Evolutionary conservation across 257 asterid species (phyloP), one percentile per base, ranked within the genome.

Genomic region (Euphrasia confusa): DNA sequence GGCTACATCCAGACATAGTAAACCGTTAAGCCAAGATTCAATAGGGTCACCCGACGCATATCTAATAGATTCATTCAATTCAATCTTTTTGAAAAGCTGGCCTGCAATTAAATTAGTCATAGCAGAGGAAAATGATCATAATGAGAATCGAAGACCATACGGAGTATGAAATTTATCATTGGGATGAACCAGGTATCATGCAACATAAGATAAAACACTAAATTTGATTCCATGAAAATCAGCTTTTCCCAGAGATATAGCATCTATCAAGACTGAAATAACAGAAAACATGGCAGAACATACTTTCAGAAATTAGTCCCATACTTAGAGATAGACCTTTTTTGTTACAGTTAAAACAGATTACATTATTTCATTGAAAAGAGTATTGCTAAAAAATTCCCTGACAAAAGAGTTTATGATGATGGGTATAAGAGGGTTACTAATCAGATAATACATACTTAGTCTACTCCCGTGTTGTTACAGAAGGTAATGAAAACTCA

Each of bases 31-130:
- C 99, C 99, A 92, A 30, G 79, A 80, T 72, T 92, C 99, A 56
- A 92, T 80, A 61, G 86, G 91, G 83, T 92, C 99, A 40, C 96
- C 89, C 61, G 96, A 79, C 55, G 97, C 96, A 71, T 92, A 92
- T 89, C 99, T 84, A 78, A 92, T 89, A n/a, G 99, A 85, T 81
- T 92, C 97, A 61, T 74, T 82, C 70, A 92, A 69, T 52, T 89
- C 97, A 48, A 92, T 84, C 89, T 87, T 89, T 65, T 84, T 89
- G 81, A 92, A 89, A 62, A 84, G 79, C 60, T 88, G 84, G 32
- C 99, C 98, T 90, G 66, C 79, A 84, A 64, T 63, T 37, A 61
- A 44, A 64, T 50, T 15, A 71, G 61, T 71, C 35, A 26, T 32
- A 45, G 26, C 60, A 67, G 56, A 70, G 72, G 54, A 11, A 40